Percentiles rank a stretch among this genome's conserved stretches.
Conservation (phyloP, 768 basidiomycete genomes). For the Psilocybe subaeruginosa region DNA sequence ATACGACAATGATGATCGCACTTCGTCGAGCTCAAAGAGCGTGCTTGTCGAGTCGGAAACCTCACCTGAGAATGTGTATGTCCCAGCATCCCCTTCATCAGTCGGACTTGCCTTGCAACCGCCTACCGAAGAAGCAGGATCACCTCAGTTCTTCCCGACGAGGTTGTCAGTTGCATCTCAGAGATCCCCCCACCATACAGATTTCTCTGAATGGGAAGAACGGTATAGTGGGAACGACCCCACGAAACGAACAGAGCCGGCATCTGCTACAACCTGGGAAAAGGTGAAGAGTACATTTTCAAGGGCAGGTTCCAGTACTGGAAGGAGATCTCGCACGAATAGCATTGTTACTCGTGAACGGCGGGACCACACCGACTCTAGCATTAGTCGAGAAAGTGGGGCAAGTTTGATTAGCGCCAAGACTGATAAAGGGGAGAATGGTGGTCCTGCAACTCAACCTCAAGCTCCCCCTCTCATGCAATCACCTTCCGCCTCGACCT, state of each 20-base stretch:
- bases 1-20: constrained; percentile 34
- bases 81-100: constrained; percentile 17
- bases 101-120: constrained; percentile 45
- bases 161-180: constrained; percentile 67
- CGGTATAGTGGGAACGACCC: constrained; percentile 44
- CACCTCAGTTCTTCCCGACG: constrained; percentile 59
- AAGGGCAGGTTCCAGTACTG: constrained; percentile 64
- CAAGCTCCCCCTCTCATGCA: constrained; percentile 54
- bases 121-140: constrained; percentile 50
- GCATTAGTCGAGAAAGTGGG: constrained; percentile 76
- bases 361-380: constrained; percentile 72
- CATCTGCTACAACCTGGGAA: constrained; percentile 67
- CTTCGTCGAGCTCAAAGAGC: constrained; percentile 62
- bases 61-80: constrained; percentile 43
- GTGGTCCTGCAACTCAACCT: constrained; percentile 39
- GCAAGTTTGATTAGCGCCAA: constrained; percentile 68
- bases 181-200: constrained; percentile 54
- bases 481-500: constrained; percentile 69
- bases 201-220: constrained; percentile 56
- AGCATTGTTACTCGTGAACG: constrained; percentile 70
- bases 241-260: constrained; percentile 60
- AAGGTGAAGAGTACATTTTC: constrained; percentile 71
- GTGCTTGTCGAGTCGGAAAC: constrained; percentile 67
- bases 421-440: constrained; percentile 52
- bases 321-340: constrained; percentile 80